phyloP scores from a whole-genome alignment of 2,329 filamentous ascomycete species.

The Aspergillus glaucus region DNA sequence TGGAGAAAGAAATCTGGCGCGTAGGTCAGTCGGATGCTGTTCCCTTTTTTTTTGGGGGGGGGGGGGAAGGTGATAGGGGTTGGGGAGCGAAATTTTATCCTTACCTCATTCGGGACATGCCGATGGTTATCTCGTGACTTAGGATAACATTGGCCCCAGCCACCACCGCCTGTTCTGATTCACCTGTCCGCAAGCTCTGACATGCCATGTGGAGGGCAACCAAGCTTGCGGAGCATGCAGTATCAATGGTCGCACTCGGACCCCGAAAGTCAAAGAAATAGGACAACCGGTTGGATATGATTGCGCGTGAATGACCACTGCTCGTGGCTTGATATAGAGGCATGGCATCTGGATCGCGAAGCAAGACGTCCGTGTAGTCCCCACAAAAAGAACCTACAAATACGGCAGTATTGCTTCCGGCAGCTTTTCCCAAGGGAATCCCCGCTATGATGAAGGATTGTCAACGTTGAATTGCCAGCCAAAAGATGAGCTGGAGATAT shows the following conservation, averaged over 20 bases:
- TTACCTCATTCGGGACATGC: not conserved
- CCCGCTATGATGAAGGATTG: not conserved
- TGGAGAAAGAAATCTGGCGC: not conserved
- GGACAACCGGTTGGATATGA: not conserved
- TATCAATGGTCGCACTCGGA: not conserved
- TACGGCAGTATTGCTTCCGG: not conserved
- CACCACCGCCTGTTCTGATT: not conserved
- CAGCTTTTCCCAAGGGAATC: not conserved
- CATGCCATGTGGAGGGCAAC: not conserved
- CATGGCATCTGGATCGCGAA: not conserved
- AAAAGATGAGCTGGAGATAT: not conserved
- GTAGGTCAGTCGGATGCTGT: too few species aligned
- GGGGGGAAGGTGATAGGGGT: too few species aligned
- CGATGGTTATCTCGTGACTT: not conserved
- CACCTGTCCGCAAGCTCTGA: not conserved
- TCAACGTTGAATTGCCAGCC: not conserved
- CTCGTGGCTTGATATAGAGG: not conserved
- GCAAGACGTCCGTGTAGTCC: not conserved
- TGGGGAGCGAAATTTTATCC: not conserved
- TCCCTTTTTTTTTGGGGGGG: too few species aligned
- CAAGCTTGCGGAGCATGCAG: not conserved
- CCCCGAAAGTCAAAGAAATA: not conserved
- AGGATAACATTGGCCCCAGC: not conserved
- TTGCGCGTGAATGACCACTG: not conserved
- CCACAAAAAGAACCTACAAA: not conserved